Base-by-base conservation (phyloP, 805 yeast species). In the Saturnispora hagleri region DNA sequence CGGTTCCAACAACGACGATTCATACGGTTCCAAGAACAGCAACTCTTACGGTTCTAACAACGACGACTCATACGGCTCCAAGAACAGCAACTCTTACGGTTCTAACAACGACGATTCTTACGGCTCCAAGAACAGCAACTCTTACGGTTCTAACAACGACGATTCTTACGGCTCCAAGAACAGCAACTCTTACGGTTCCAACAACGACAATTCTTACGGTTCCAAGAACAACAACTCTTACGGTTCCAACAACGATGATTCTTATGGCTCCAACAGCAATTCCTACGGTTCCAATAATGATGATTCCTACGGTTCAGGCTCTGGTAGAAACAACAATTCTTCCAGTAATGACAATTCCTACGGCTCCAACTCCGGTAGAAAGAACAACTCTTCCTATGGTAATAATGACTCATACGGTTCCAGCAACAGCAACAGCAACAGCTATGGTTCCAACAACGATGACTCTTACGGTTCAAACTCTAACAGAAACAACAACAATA, bases 251-350 rank as follows among this genome's bases (percentile, higher is more conserved):
- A 33, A 65, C 61, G 49, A 62, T 57, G 57, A 44, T 58, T 34
- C 43, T 3, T 45, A 56, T 41, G 54, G 51, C 20, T 13, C 20
- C 31, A 33, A 46, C 15, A 22, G 20, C 28, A 33, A 46, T 17
- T 60, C 66, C 12, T 60, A 59, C 57, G 66, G 66, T 24, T 56
- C 58, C 15, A 61, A 59, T 51, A 33, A 65, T 61, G 48, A 62
- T 57, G 57, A 44, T 58, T 34, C 43, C 1, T 45, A 56, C 43
- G 54, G 51, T 33, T 47, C 47, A 17, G 18, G 18, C 18, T 17
- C 18, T 17, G 18, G 18, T 17, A 17, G 18, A 17, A 17, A 17
- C 18, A 17, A 17, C 18, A 17, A 17, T 17, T 17, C 18, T 17
- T 17, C 18, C 2, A 17, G 18, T 17, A 17, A 17, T 17, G 18